Evolutionary conservation across 2,329 filamentous ascomycete species (phyloP), one percentile per base, ranked within the genome.

Genomic region (Xylariales sp.): DNA sequence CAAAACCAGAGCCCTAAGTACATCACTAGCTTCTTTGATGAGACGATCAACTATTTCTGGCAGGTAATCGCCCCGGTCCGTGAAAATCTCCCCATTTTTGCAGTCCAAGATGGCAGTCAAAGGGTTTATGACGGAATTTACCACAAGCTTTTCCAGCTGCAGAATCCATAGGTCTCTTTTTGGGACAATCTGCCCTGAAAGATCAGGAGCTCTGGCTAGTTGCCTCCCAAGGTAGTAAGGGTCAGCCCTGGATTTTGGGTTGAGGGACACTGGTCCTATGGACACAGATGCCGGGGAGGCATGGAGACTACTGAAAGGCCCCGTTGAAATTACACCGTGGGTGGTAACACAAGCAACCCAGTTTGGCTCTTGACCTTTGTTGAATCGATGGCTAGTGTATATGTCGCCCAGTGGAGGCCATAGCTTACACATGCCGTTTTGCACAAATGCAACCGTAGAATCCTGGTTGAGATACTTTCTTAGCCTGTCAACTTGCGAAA

Each of bases 91-190:
- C n/a, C 89, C 88, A 50, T 96, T 96, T 44, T 78, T 78, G 55
- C 82, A 83, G 38, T 85, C 74, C 39, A 93, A 69, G 8, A 96
- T 63, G 1, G 83, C 84, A 0, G 88, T 93, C n/a, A 96, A 64
- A 0, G 91, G 88, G 54, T 95, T 94, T 51, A 96, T 78, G 21
- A 90, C 68, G 24, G 78, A 72, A 55, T 95, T 95, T 36, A 90
- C 70, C 1, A 85, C 84, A 2, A 96, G 69, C 59, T 95, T 96
- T 53, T 95, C 87, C 4, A 96, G 74, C 63, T 95, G 90, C n/a
- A 72, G 52, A 8, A 70, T 46, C 68, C 72, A 74, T 13, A 81
- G 56, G 31, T 76, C 67, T 3, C 61, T 44, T 10, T 60, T 54
- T 2, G 62, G 45, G 5, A 74, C 64, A 16, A 50, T 41, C 7